These are phyloP conservation scores for Umbelopsis vinacea DNA, from an alignment of 192 early-diverging fungal genomes.

Conservation along the genomic window DNA sequence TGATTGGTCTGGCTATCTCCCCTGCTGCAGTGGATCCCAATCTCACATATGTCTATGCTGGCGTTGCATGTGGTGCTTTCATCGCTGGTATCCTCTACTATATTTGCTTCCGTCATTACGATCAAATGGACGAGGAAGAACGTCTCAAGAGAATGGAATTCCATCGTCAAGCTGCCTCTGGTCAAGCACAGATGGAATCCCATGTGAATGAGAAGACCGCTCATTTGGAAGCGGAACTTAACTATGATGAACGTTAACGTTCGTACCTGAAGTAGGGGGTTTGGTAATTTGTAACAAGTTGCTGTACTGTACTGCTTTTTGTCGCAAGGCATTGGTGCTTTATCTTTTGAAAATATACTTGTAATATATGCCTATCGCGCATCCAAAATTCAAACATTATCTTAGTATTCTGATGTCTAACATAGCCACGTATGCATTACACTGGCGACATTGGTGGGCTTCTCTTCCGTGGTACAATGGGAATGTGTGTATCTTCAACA, in stretches of 20 bases:
- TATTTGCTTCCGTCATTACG: conserved; percentile 60
- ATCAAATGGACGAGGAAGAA: conserved; percentile 43
- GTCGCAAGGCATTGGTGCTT: too few species aligned
- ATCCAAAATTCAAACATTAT: too few species aligned
- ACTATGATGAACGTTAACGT: conserved; percentile 9
- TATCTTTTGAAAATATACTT: too few species aligned
- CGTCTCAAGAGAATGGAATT: conserved; percentile 24
- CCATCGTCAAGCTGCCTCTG: background rate
- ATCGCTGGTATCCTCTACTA: conserved; percentile 51
- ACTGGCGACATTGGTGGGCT: background rate
- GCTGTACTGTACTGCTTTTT: background rate
- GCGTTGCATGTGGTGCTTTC: conserved; percentile 45
- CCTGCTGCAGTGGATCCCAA: conserved; percentile 56
- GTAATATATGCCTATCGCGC: too few species aligned
- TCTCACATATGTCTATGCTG: conserved; percentile 59
- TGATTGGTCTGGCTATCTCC: conserved; percentile 62
- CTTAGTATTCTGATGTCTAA: too few species aligned
- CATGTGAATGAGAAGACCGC: background rate
- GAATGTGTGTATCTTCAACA: background rate
- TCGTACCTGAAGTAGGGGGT: too few species aligned
- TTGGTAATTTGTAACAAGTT: background rate
- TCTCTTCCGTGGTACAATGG: conserved; percentile 1
- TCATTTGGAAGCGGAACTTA: conserved; percentile 13
- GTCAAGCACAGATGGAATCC: background rate
- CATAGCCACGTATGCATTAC: too few species aligned